Conservation (phyloP, 257 asterid species). For the Lithospermum erythrorhizon region DNA sequence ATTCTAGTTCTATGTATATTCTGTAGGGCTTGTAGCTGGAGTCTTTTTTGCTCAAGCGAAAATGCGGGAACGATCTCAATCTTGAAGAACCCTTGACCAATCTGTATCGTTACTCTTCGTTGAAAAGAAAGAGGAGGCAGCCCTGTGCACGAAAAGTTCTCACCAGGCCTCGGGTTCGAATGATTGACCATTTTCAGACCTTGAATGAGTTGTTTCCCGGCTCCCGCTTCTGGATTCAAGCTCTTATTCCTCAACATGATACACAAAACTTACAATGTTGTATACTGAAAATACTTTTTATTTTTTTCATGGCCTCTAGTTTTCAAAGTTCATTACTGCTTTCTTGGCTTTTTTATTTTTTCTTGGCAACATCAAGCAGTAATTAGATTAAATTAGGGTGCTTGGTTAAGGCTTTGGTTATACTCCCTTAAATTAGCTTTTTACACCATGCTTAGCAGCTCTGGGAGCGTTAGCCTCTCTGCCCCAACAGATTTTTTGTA, state of each 20-base stretch:
- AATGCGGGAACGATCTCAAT: constrained; percentile 42
- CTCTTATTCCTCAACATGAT: background rate
- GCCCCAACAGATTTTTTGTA: too few species aligned
- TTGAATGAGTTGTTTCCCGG: background rate
- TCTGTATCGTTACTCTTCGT: background rate
- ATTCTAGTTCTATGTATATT: constrained; percentile 1
- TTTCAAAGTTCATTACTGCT: background rate
- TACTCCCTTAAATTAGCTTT: too few species aligned
- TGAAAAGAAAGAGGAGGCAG: background rate
- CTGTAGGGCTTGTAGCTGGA: constrained; percentile 73
- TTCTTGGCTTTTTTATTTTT: background rate
- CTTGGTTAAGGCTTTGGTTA: too few species aligned
- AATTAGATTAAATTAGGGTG: too few species aligned
- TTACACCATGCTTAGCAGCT: too few species aligned
- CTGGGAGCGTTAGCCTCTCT: too few species aligned
- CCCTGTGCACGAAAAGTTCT: background rate
- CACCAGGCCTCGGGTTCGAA: background rate
- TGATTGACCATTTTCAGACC: background rate
- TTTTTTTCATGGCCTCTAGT: background rate
- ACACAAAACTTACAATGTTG: background rate
- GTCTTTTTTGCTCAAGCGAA: constrained; percentile 83
- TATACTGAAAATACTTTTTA: background rate
- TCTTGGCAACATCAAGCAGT: too few species aligned
- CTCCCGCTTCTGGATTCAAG: too few species aligned
- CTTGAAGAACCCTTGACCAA: constrained; percentile 13